Conservation (phyloP, 305 asterid genomes). For the Caryopteris hybrid region DNA sequence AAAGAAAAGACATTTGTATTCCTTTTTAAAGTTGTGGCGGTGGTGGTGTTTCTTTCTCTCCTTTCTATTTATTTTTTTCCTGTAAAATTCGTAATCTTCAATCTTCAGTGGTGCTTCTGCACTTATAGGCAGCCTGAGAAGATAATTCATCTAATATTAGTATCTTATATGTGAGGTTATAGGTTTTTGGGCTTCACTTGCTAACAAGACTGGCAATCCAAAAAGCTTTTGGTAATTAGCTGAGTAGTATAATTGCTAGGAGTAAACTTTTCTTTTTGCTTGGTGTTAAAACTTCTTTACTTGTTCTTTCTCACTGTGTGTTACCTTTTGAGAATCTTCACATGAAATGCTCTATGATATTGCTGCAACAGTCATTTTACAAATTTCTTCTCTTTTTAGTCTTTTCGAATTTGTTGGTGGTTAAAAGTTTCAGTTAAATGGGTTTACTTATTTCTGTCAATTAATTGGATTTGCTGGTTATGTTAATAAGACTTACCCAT, state of each 20-base stretch:
- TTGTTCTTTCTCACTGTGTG: background rate
- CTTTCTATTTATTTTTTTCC: no score
- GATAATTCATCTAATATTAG: background rate
- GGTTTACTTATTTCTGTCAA: background rate
- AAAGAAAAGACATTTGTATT: background rate
- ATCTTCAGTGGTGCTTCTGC: background rate
- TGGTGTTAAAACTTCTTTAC: background rate
- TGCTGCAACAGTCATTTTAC: background rate
- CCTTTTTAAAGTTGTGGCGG: no score
- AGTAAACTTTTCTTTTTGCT: background rate
- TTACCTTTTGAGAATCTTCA: background rate
- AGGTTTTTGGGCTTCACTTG: background rate
- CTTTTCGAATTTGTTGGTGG: background rate
- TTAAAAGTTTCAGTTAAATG: background rate
- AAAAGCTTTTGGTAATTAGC: background rate
- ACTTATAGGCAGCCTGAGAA: constrained; percentile 1
- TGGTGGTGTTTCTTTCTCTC: no score
- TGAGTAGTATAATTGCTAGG: background rate
- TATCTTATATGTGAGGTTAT: background rate
- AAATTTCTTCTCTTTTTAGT: background rate
- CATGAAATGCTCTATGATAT: background rate
- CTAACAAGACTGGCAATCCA: background rate
- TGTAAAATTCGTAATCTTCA: background rate
- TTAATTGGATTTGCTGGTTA: background rate
- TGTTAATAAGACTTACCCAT: background rate